Evolutionary conservation across 495 filamentous ascomycete species (phyloP).

Genomic region (Margaritispora aquatica): DNA sequence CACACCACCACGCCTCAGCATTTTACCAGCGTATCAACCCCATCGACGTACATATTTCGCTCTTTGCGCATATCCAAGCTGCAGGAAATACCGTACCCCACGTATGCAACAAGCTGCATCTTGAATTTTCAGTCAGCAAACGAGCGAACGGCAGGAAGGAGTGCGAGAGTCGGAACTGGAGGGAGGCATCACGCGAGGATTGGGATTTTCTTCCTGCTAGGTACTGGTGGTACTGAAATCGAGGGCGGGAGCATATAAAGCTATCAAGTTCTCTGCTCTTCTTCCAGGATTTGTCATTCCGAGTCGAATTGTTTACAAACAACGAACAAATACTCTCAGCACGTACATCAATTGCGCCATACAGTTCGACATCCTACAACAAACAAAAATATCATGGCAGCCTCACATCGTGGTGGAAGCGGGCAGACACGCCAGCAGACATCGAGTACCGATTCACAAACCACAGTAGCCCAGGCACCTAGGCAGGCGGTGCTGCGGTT

Average conservation of each 20-base stretch:
- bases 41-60: too few relatives aligned
- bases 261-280: background rate
- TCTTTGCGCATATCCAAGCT: background rate
- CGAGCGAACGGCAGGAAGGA: background rate
- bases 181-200: background rate
- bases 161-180: background rate
- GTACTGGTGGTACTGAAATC: background rate
- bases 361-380: background rate
- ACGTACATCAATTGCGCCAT: background rate
- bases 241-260: background rate
- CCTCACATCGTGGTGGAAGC: background rate
- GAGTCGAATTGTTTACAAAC: too few relatives aligned
- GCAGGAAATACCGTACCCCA: background rate
- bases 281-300: too few relatives aligned
- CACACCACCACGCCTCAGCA: background rate
- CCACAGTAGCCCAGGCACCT: slow-evolving; percentile 6
- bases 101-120: background rate
- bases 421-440: slow-evolving; percentile 1
- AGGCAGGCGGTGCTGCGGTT: slow-evolving; percentile 20
- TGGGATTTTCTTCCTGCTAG: background rate
- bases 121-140: background rate
- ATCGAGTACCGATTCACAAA: background rate
- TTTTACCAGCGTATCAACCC: too few relatives aligned
- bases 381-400: background rate
- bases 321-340: too few relatives aligned